phyloP scores from a whole-genome alignment of 2,329 filamentous ascomycete species.

The Beauveria caledonica region DNA sequence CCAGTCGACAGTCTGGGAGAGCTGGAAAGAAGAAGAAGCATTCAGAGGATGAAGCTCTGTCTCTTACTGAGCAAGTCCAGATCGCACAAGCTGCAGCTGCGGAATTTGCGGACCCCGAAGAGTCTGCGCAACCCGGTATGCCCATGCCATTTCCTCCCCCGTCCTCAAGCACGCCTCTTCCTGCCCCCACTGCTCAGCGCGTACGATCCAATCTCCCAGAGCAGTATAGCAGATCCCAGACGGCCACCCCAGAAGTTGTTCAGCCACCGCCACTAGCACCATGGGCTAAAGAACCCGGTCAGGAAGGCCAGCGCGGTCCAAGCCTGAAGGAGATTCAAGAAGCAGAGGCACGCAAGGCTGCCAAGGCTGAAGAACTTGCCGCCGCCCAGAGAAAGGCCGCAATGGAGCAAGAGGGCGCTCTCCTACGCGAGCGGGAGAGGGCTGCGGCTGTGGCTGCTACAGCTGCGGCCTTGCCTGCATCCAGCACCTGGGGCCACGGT shows the following conservation, averaged over 20 bases:
- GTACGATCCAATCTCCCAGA: conserved; percentile 79
- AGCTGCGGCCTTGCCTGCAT: conserved; percentile 75
- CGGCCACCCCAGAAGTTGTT: conserved; percentile 61
- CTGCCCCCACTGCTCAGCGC: conserved; percentile 81
- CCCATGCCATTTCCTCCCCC: conserved; percentile 70
- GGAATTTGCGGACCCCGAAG: conserved; percentile 38
- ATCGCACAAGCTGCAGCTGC: conserved; percentile 53
- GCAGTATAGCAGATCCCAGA: conserved; percentile 60
- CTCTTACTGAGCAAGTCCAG: conserved; percentile 76
- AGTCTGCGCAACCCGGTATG: conserved; percentile 50
- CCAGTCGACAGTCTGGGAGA: conserved; percentile 9
- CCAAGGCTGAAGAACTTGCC: conserved; percentile 76
- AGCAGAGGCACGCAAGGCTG: conserved; percentile 85
- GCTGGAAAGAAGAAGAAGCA: conserved; percentile 23
- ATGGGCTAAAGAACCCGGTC: conserved; percentile 82
- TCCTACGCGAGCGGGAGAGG: conserved; percentile 52
- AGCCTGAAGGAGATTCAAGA: conserved; percentile 96
- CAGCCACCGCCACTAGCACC: conserved; percentile 72
- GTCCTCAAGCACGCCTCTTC: conserved; percentile 71
- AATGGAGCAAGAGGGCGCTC: conserved; percentile 68
- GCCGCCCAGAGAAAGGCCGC: conserved; percentile 67
- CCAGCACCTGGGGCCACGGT: conserved; percentile 79
- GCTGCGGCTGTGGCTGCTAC: conserved; percentile 44
- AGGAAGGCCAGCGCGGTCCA: conserved; percentile 67
- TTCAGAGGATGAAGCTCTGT: conserved; percentile 39